Evolutionary conservation across 2,329 filamentous ascomycete genomes (phyloP).

Genomic region (Penicillium expansum): DNA sequence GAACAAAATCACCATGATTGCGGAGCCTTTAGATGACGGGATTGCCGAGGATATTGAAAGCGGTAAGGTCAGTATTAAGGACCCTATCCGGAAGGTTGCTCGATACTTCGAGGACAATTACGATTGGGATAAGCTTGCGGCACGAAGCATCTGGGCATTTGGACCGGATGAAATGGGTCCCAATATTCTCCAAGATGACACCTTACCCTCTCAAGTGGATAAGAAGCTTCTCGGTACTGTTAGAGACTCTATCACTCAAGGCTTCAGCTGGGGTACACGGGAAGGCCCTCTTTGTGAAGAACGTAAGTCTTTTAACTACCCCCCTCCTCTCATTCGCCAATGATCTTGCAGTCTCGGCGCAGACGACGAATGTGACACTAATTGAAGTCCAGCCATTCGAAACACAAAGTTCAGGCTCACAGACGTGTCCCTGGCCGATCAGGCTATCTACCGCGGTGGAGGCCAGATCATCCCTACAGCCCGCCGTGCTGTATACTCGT

Average conservation of each 20-base stretch:
- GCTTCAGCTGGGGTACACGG: conserved; percentile 92
- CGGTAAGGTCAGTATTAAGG: conserved; percentile 84
- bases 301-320: conserved; percentile 59
- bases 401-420: conserved; percentile 98
- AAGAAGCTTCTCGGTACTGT: conserved; percentile 85
- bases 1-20: conserved; percentile 98
- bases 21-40: conserved; percentile 90
- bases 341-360: neutral
- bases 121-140: conserved; percentile 92
- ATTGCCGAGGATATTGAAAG: conserved; percentile 93
- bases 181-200: conserved; percentile 96
- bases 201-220: conserved; percentile 88
- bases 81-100: conserved; percentile 87
- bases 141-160: conserved; percentile 96
- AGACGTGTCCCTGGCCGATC: conserved; percentile 78
- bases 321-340: conserved; percentile 20
- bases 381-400: conserved; percentile 67
- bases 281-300: conserved; percentile 98
- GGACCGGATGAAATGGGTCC: conserved; percentile 92
- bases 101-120: conserved; percentile 98
- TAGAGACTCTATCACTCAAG: conserved; percentile 88
- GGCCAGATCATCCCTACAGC: conserved; percentile 97
- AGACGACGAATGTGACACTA: conserved; percentile 14
- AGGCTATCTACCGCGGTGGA: conserved; percentile 91
- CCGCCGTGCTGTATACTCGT: conserved; percentile 87